Evolutionary conservation across 2,329 filamentous ascomycete genomes (phyloP).

Genomic region (Neonectria coccinea): DNA sequence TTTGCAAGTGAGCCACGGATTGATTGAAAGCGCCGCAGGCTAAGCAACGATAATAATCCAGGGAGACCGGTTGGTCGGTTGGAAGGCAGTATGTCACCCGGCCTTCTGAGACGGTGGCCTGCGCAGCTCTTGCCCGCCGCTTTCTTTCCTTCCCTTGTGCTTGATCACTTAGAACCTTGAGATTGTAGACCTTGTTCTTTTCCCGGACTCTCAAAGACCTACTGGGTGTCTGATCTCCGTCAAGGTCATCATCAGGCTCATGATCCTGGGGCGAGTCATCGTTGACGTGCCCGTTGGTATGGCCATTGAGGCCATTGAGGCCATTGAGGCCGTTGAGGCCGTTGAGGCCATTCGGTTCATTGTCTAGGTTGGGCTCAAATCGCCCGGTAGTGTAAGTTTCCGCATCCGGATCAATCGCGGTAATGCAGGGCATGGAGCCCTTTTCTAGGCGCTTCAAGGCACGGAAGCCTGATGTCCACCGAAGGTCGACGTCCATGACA

Average conservation of each 20-base stretch:
- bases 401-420: slow-evolving; percentile 53
- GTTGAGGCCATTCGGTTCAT: slow-evolving; percentile 34
- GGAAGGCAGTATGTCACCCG: slow-evolving; percentile 60
- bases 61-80: slow-evolving; percentile 56
- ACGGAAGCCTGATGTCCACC: slow-evolving; percentile 58
- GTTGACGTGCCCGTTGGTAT: slow-evolving; percentile 30
- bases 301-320: slow-evolving; percentile 26
- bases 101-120: slow-evolving; percentile 51
- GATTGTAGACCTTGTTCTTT: slow-evolving; percentile 66
- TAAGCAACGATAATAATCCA: slow-evolving; percentile 65
- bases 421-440: slow-evolving; percentile 59
- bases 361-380: slow-evolving; percentile 38
- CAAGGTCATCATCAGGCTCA: slow-evolving; percentile 58
- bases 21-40: slow-evolving; percentile 62
- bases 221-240: slow-evolving; percentile 63
- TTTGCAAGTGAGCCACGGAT: slow-evolving; percentile 60
- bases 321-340: no score
- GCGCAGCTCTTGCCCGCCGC: slow-evolving; percentile 47
- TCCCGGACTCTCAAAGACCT: slow-evolving; percentile 62
- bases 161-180: slow-evolving; percentile 69
- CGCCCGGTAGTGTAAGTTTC: slow-evolving; percentile 42
- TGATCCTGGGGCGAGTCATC: slow-evolving; percentile 54
- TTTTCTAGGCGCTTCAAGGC: slow-evolving; percentile 52
- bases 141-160: slow-evolving; percentile 66
- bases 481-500: slow-evolving; percentile 61